These are phyloP conservation scores for Exophiala spinifera DNA, from an alignment of 2,329 filamentous ascomycete species.

Conservation along the genomic window DNA sequence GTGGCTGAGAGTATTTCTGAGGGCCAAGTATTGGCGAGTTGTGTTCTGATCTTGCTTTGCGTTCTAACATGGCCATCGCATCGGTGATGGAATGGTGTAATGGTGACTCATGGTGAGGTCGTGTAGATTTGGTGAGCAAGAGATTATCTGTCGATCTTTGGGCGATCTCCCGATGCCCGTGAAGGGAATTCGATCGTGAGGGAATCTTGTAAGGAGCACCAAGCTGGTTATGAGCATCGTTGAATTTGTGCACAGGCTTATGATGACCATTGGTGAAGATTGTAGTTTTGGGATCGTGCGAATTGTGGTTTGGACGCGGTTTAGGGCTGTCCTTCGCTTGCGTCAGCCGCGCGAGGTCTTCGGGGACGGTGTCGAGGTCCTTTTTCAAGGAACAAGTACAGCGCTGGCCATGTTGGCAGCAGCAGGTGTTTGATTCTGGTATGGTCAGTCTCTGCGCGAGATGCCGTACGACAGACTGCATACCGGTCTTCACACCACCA, in stretches of 20 bases:
- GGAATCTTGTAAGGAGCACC: slow-evolving; percentile 63
- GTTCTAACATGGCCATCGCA: slow-evolving; percentile 35
- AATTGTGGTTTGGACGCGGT: slow-evolving; percentile 49
- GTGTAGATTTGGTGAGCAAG: slow-evolving; percentile 37
- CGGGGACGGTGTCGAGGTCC: slow-evolving; percentile 52
- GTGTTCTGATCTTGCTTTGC: slow-evolving; percentile 43
- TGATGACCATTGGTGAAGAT: slow-evolving; percentile 63
- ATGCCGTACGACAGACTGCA: not conserved
- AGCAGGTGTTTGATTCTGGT: slow-evolving; percentile 33
- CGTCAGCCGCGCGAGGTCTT: slow-evolving; percentile 33
- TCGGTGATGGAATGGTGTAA: slow-evolving; percentile 34
- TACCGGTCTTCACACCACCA: slow-evolving; percentile 37
- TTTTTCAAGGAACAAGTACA: slow-evolving; percentile 61
- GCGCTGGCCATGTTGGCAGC: slow-evolving; percentile 58
- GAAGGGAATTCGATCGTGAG: slow-evolving; percentile 48
- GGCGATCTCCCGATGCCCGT: slow-evolving; percentile 44
- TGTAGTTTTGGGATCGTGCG: slow-evolving; percentile 58
- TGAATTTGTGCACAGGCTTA: slow-evolving; percentile 63
- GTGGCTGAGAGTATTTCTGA: slow-evolving; percentile 19
- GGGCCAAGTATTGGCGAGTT: slow-evolving; percentile 44
- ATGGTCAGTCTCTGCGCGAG: slow-evolving; percentile 4
- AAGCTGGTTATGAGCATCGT: slow-evolving; percentile 59
- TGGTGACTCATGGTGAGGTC: slow-evolving; percentile 30
- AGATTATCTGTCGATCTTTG: slow-evolving; percentile 54
- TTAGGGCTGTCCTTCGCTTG: slow-evolving; percentile 50